Conservation (phyloP, 208 protist species). For the Leishmania major region DNA sequence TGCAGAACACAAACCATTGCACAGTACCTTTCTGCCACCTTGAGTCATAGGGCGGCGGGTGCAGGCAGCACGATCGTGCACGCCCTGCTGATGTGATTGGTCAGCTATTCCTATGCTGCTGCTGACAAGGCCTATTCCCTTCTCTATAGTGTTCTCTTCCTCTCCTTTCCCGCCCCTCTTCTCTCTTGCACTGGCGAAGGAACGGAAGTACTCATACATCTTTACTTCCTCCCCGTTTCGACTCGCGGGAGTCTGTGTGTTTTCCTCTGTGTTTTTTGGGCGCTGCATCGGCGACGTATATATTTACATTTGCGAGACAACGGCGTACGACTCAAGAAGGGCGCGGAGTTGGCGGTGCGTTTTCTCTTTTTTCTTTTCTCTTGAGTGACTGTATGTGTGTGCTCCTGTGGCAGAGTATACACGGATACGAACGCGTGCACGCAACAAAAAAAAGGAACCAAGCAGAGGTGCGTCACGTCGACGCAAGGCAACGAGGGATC, state of each 20-base stretch:
- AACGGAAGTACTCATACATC: conserved; percentile 2
- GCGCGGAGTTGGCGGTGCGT: neutral
- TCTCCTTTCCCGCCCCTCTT: neutral
- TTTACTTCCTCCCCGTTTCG: neutral
- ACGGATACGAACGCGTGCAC: neutral
- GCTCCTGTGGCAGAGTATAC: neutral
- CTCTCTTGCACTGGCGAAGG: neutral
- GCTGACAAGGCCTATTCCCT: neutral
- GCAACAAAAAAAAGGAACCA: neutral
- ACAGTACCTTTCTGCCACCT: neutral
- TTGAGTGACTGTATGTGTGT: neutral
- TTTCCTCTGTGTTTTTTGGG: neutral
- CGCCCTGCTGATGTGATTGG: neutral
- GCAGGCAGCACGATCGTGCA: neutral
- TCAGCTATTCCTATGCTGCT: neutral
- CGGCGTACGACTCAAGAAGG: neutral
- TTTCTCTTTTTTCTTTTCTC: neutral
- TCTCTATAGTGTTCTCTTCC: neutral
- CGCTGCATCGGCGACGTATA: neutral
- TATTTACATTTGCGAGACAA: neutral
- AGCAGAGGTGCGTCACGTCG: neutral
- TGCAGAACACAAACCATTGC: neutral
- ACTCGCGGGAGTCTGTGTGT: neutral
- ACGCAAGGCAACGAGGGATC: neutral
- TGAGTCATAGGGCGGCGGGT: neutral